Base-by-base conservation (phyloP, 2,329 filamentous ascomycete genomes). In the Incumbomyces lentus region DNA sequence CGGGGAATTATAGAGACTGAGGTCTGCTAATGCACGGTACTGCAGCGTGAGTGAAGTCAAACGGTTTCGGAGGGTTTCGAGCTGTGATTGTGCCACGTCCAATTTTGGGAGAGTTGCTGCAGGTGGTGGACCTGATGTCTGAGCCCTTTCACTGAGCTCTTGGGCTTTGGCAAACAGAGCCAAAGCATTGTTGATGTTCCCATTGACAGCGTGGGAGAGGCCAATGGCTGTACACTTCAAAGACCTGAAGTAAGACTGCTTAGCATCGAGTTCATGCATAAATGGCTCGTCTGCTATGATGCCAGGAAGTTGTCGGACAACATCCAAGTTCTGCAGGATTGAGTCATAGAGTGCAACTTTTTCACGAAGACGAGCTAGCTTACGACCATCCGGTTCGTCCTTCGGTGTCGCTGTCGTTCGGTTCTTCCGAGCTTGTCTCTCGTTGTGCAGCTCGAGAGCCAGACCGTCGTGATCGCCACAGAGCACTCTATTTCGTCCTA, bases 341-440 rank as follows among this genome's bases (percentile, higher is more conserved):
- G 87, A 86, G 62, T 95, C 88, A 62, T 95, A 96, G 1, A 98
- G 72, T 2, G 90, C 89, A 12, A 86, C 80, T 58, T 86, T 83
- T 63, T 96, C 90, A 60, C 87, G 84, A 43, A 96, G 71, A 58
- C 84, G 81, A 11, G 82, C 81, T 43, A 95, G 70, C 62, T 86
- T 87, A 52, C 82, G 81, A 16, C 85, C 83, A 13, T 78, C 78
- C 1, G 84, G 77, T 55, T 88, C 80, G 42, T 82, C 76, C 55
- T 78, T 76, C 33, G 66, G 59, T 1, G 57, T 58, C 59, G 62
- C 66, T 18, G 64, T 68, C 52, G 69, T 69, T 48, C 73, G 74
- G 42, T 64, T 64, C 37, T 69, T 71, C 58, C 78, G 78, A 31
- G 70, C 62, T 52, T 76, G 75, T 52, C 69, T 71, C 16, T 59